Evolutionary conservation across 1,139 yeast species (phyloP), one percentile per base, ranked within the genome.

Genomic region (Blastobotrys capitulatus): DNA sequence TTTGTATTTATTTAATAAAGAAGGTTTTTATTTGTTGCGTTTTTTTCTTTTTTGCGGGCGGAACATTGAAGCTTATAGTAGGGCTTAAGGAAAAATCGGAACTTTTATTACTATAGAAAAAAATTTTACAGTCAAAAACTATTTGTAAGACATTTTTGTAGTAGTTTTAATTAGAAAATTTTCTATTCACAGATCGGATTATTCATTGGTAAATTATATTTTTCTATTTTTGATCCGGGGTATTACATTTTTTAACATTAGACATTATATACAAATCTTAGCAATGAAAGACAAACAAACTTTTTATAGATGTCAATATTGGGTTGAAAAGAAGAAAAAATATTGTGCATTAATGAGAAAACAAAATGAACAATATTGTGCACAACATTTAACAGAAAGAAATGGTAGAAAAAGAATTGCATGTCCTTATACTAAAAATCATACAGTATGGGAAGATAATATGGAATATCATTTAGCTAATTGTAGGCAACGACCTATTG

Each of bases 351-450:
- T 84, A 78, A 81, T 82, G 51, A 69, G 85, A 38, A 75, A 77
- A 52, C 64, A 70, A 15, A 76, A 68, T 31, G 74, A 73, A 29
- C 66, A 66, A 47, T 83, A 63, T 60, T 86, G 95, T 63, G 78
- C 85, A 3, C 85, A 83, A 57, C 95, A 86, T 62, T 48, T 52
- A 20, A 38, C 32, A 27, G 47, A 42, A 44, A 18, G 38, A 1
- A 59, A 59, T 25, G 63, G 64, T 1, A 65, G 69, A 15, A 69
- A 68, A 31, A 68, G 96, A 53, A 74, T 89, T 0, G 79, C 83
- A 3, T 89, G 97, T 65, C 90, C 96, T 0, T 62, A 83, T 32
- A 95, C 88, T 61, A 79, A 83, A 0, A 73, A 78, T 6, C 97
- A 89, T 64, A 76, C 85, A 0, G 80, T 89, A 0, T 82, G 88